These are phyloP conservation scores for Cryptococcus sp. DNA, from an alignment of 1,284 basidiomycete species.

Conservation along the genomic window DNA sequence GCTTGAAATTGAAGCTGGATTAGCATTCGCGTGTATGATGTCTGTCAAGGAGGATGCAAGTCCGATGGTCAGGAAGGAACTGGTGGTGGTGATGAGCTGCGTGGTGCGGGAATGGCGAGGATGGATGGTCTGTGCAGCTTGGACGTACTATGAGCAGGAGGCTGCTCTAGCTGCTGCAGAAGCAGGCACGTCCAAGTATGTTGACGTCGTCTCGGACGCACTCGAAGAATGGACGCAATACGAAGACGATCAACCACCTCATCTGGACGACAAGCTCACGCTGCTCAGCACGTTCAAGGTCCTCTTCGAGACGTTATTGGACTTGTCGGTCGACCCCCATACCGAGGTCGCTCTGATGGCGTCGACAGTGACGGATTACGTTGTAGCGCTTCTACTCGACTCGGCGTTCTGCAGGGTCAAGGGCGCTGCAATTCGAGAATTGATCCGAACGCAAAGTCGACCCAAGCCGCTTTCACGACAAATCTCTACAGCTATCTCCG, in stretches of 20 bases:
- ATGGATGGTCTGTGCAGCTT: slow-evolving; percentile 92
- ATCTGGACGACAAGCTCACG: slow-evolving; percentile 76
- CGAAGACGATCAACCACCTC: slow-evolving; percentile 57
- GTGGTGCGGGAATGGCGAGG: slow-evolving; percentile 95
- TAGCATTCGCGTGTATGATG: slow-evolving; percentile 61
- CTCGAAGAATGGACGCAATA: slow-evolving; percentile 75
- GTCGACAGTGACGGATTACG: slow-evolving; percentile 87
- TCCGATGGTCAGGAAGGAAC: slow-evolving; percentile 93
- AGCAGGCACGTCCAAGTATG: slow-evolving; percentile 51
- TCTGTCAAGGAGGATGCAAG: slow-evolving; percentile 87
- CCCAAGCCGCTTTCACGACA: slow-evolving; percentile 10
- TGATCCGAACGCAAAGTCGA: slow-evolving; percentile 24
- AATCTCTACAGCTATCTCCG: slow-evolving; percentile 15
- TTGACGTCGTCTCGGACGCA: slow-evolving; percentile 63
- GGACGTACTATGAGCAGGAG: slow-evolving; percentile 87
- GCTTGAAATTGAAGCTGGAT: slow-evolving; percentile 61
- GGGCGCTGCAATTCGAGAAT: slow-evolving; percentile 62
- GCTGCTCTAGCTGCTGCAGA: slow-evolving; percentile 52
- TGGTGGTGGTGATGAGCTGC: slow-evolving; percentile 87
- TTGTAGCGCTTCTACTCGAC: slow-evolving; percentile 83
- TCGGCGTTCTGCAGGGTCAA: slow-evolving; percentile 78
- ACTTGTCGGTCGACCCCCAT: slow-evolving; percentile 90
- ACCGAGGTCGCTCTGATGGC: slow-evolving; percentile 89
- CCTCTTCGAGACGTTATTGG: slow-evolving; percentile 84
- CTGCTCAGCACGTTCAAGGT: slow-evolving; percentile 88